Evolutionary conservation across 2,329 filamentous ascomycete species (phyloP), one percentile per base, ranked within the genome.

Genomic region (Whalleya microplaca): DNA sequence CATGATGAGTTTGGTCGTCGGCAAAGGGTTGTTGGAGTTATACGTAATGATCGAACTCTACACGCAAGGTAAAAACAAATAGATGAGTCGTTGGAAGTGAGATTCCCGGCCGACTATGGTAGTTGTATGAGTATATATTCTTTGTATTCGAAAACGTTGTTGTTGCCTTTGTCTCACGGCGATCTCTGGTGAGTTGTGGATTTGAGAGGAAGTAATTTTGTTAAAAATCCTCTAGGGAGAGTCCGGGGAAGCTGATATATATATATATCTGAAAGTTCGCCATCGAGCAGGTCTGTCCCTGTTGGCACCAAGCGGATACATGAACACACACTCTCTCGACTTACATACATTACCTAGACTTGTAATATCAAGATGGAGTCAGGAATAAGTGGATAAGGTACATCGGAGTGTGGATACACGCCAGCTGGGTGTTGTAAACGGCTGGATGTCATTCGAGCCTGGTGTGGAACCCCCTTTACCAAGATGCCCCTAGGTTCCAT

Each of bases 1-100:
- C 66, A 68, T 68, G 59, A 18, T 64, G 43, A 43, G 48, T 5
- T 6, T 12, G 32, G 32, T 37, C 5, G 10, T 37, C 32, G 32
- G 23, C 42, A 45, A 21, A 41, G 43, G 41, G 45, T 58, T 58
- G 32, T 47, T 52, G 23, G 55, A 59, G 40, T 53, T 52, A 54
- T 62, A 50, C 57, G 67, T 72, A 72, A 72, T 45, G 70, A 71
- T 64, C 68, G 69, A 71, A 71, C 70, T 72, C 69, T 48, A 71
- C 70, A 71, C 69, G 70, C 69, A 57, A 64, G 56, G 44, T 48
- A 64, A 69, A 69, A 66, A 45, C 59, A 65, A 64, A 55, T 19
- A 60, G 42, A 59, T 53, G 41, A 52, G 50, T 18, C 27, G 29
- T 29, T 12, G 18, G 40, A 54, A 19, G 18, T 47, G 32, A 20